These are phyloP conservation scores for Podila verticillata DNA, from an alignment of 192 early-diverging fungal genomes.

Conservation along the genomic window DNA sequence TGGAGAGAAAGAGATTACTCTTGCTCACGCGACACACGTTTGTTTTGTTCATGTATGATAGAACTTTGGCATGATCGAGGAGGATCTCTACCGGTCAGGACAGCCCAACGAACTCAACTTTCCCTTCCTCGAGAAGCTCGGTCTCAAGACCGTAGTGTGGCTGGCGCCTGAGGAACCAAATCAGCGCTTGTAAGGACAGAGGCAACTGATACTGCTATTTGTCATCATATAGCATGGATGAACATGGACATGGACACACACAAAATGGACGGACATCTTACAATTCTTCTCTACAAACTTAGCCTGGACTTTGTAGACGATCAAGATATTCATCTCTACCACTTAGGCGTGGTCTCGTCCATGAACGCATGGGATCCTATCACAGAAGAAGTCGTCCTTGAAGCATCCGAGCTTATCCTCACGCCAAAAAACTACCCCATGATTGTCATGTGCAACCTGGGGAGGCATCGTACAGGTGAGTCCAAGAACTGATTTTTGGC, in stretches of 20 bases:
- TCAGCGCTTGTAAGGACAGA: constrained; percentile 83
- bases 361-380: constrained; percentile 97
- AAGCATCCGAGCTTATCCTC: constrained; percentile 87
- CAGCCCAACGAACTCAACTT: constrained; percentile 99
- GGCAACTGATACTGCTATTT: background rate
- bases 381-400: constrained; percentile 95
- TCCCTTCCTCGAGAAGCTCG: constrained; percentile 97
- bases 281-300: background rate
- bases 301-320: constrained; percentile 97
- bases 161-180: constrained; percentile 98
- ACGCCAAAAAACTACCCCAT: constrained; percentile 92
- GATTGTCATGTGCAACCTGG: constrained; percentile 98
- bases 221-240: no score
- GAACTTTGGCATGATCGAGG: constrained; percentile 99
- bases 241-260: no score
- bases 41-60: background rate
- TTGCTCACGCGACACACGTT: no score
- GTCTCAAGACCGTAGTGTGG: constrained; percentile 93
- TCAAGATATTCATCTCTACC: constrained; percentile 94
- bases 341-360: constrained; percentile 85
- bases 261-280: no score
- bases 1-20: background rate
- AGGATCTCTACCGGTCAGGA: constrained; percentile 94
- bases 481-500: no score
- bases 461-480: constrained; percentile 93